Base-by-base conservation (phyloP, 179 eudicot species). In the Nepenthes alata region DNA sequence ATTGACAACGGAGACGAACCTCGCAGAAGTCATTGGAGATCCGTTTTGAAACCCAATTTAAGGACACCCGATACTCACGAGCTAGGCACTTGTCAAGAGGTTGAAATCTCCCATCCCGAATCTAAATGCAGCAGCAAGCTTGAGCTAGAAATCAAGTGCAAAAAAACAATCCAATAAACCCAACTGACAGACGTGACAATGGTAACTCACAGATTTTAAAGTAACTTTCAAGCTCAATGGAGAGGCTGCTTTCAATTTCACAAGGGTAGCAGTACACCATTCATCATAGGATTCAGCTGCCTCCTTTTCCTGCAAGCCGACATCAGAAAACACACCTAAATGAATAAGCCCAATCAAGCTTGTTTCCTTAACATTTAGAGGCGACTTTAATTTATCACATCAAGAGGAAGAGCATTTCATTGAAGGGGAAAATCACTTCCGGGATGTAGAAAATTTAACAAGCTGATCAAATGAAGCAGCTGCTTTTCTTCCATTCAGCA, bases 141-240 rank as follows among this genome's bases (percentile, higher is more conserved):
- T 38, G 48, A 37, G 59, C 12, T 13, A 37, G 25, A 58, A 36
- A 47, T 4, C 25, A 36, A 51, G 14, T 41, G 59, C 11, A 44
- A 67, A 37, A 13, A 48, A n/a, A 53, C 34, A 15, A 25, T 5
- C 11, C 16, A 3, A 45, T 6, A 8, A 55, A 35, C 45, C 45
- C 8, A 54, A 12, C 14, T 1, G 47, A n/a, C 65, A 67, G 25
- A 52, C 34, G 68, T 50, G 37, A 57, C 15, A 12, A 6, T 6
- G 10, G 39, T 14, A 64, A 80, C 98, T 81, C 72, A 91, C 98
- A 44, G 98, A 93, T 75, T 83, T 86, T 74, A 89, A 72, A 54
- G 96, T 72, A 67, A 89, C 75, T 83, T 93, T 93, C 60, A 89
- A 78, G 78, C 96, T 89, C 77, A 93, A 69, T 39, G 96, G 96